A percentile compares a stretch with the other conserved stretches of the same genome.
Evolutionary conservation across 106 monocot species (phyloP).

Genomic region (Acanthochlamys bracteata): DNA sequence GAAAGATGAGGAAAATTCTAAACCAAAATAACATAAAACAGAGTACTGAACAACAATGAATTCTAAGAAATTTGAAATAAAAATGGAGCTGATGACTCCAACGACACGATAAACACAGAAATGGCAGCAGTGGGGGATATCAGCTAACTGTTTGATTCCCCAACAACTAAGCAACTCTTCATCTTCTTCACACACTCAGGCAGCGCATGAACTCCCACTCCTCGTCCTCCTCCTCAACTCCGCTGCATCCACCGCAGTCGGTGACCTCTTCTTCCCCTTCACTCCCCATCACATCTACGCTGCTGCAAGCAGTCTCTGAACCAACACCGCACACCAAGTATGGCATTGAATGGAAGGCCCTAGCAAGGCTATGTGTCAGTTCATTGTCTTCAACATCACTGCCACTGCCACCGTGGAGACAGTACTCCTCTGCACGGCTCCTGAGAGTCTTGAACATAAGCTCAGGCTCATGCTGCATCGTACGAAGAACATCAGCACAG

Average conservation of each 20-base stretch:
- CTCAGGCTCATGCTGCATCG: slow-evolving; percentile 95
- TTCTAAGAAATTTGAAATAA: not conserved
- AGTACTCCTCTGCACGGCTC: slow-evolving; percentile 46
- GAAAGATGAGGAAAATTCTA: not conserved
- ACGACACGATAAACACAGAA: not conserved
- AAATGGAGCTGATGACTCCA: slow-evolving; percentile 1
- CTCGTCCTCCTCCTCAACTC: slow-evolving; percentile 29
- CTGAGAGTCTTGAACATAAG: slow-evolving; percentile 82
- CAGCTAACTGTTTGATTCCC: too few species aligned
- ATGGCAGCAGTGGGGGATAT: not conserved
- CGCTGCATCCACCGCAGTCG: not conserved
- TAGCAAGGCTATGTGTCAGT: slow-evolving; percentile 17
- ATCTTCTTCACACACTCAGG: slow-evolving; percentile 32
- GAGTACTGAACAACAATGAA: not conserved
- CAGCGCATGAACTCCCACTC: slow-evolving; percentile 65
- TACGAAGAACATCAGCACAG: slow-evolving; percentile 73
- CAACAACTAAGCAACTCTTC: not conserved
- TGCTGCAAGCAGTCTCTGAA: not conserved
- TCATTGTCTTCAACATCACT: not conserved
- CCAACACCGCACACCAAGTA: slow-evolving; percentile 34
- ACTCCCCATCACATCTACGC: not conserved
- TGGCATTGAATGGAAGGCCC: slow-evolving; percentile 79
- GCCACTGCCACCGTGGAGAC: not conserved
- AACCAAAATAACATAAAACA: not conserved
- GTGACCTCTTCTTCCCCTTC: slow-evolving; percentile 6